A percentile compares a stretch with the other conserved stretches of the same genome.
Evolutionary conservation across 139 green algal species (phyloP).

Genomic region (Chlamydomonas sphaeroides): DNA sequence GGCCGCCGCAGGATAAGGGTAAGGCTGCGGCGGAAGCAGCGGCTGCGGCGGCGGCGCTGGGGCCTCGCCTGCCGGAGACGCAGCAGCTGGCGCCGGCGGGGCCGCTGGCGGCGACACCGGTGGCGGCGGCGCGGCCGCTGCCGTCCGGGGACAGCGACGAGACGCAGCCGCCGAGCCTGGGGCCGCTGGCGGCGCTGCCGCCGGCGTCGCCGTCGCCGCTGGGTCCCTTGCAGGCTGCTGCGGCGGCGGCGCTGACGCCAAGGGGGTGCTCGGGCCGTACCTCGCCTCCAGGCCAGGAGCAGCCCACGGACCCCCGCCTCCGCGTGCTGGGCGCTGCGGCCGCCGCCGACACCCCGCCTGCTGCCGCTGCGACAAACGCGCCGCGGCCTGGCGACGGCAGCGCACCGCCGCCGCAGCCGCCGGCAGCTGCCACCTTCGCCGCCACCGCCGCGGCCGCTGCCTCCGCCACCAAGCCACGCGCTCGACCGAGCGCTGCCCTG

Average conservation of each 20-base stretch:
- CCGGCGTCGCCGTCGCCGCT: not conserved
- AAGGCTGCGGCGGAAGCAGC: too few relatives aligned
- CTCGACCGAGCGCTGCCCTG: not conserved
- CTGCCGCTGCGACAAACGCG: not conserved
- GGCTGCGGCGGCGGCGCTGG: too few relatives aligned
- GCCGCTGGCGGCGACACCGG: not conserved
- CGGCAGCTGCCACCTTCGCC: not conserved
- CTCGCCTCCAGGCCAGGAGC: too few relatives aligned
- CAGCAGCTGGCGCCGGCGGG: not conserved
- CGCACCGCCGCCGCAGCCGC: not conserved
- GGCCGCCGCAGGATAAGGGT: too few relatives aligned
- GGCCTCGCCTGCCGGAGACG: too few relatives aligned
- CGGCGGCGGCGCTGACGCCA: too few relatives aligned
- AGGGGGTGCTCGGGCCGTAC: too few relatives aligned
- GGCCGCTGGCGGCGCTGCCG: not conserved
- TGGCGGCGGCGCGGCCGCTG: not conserved
- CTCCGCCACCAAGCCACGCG: constrained; percentile 24
- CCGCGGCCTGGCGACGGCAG: too few relatives aligned
- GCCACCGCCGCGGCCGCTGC: not conserved
- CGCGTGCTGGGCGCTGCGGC: not conserved
- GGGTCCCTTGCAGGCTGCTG: not conserved
- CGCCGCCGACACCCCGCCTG: not conserved
- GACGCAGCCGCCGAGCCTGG: constrained; percentile 10
- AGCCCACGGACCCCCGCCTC: too few relatives aligned
- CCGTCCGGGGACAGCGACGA: constrained; percentile 2